Base-by-base conservation (phyloP, 805 yeast species). In the Cyberlindnera amylophila region DNA sequence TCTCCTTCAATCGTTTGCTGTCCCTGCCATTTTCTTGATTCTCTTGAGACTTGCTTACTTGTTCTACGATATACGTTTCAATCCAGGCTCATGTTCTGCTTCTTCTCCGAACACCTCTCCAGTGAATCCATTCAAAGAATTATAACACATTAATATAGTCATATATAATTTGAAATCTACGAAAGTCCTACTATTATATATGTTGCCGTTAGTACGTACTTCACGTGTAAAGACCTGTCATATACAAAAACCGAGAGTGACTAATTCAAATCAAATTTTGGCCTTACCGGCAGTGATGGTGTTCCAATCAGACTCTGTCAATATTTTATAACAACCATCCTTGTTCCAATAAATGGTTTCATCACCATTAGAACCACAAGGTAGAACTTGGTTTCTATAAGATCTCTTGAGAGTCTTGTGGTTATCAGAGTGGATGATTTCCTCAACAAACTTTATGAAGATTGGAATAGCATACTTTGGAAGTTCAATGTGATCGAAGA, bases 381-480 rank as follows among this genome's bases (percentile, higher is more conserved):
- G 86, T 38, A 84, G 62, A 8, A 69, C 69, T 46, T 85, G 89
- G 51, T 81, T 76, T 61, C 83, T 79, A 58, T 78, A 85, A 26
- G 66, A 63, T 54, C 78, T 80, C 62, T 85, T 86, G 11, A 83
- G 75, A 12, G 90, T 78, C 67, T 90, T 90, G 64, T 86, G 90
- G 59, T 86, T 91, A 50, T 86, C 91, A 3, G 86, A 79, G 36
- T 79, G 75, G 52, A 75, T 74, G 46, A 89, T 81, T 39, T 66
- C 64, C 27, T 66, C 59, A 32, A 78, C 82, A 56, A 88, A 75
- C 59, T 88, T 85, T 39, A 88, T 64, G 58, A 90, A 88, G 30
- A 82, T 72, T 0, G 98, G 98, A 28, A 87, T 70, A 0, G 97
- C 95, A 65, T 86, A 90, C 53, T 75, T 79, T 18, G 97, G 96